phyloP scores from a whole-genome alignment of 495 filamentous ascomycete species.

The Annulohypoxylon maeteangense region DNA sequence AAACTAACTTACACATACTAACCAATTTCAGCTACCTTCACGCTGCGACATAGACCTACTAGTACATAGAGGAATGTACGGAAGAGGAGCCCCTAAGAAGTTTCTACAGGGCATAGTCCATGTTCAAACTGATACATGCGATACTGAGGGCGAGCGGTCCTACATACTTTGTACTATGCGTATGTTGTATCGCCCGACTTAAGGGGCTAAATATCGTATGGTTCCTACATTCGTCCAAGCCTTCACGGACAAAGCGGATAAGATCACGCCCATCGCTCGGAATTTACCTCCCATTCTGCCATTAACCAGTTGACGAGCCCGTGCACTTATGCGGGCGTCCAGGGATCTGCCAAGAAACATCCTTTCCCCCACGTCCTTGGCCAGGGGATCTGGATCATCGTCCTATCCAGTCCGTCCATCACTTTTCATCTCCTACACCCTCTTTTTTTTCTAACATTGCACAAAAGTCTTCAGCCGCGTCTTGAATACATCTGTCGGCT shows the following conservation, averaged over 20 bases:
- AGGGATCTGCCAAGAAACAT: conserved; percentile 49
- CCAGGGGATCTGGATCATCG: conserved; percentile 39
- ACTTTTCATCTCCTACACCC: conserved; percentile 38
- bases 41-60: conserved; percentile 11
- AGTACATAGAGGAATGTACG: conserved; percentile 18
- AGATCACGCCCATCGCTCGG: conserved; percentile 33
- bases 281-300: conserved; percentile 36
- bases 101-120: conserved; percentile 12
- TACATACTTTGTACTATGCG: too few relatives aligned
- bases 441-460: conserved; percentile 34
- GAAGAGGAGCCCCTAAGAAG: conserved; percentile 20
- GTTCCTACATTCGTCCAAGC: conserved; percentile 19
- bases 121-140: conserved; percentile 8
- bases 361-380: conserved; percentile 40
- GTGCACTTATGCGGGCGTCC: conserved; percentile 40
- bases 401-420: conserved; percentile 38
- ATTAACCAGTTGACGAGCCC: conserved; percentile 41
- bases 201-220: conserved; percentile 30
- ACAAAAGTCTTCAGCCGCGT: conserved; percentile 36
- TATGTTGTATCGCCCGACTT: conserved; percentile 23
- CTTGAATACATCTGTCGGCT: conserved; percentile 21
- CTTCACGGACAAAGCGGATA: conserved; percentile 19
- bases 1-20: conserved; percentile 4
- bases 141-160: conserved; percentile 5
- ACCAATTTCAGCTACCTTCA: conserved; percentile 11